Evolutionary conservation across 257 asterid genomes (phyloP).

Genomic region (Petrea volubilis): DNA sequence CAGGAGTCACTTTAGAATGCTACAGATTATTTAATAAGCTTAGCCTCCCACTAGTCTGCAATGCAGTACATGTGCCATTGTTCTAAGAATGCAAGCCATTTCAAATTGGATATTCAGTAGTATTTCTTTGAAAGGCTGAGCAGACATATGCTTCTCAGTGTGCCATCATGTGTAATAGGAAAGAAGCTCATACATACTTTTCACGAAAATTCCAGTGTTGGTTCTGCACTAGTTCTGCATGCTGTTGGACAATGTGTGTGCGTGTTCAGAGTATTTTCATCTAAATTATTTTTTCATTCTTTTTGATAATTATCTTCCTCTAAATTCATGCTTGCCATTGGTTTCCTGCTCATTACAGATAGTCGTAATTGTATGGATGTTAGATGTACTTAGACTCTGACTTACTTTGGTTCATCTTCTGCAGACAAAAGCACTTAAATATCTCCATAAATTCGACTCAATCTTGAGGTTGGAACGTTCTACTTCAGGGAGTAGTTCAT

Average conservation of each 20-base stretch:
- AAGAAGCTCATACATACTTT: background rate
- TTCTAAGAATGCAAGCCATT: background rate
- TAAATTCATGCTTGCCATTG: background rate
- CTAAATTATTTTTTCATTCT: no score
- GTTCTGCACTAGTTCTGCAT: background rate
- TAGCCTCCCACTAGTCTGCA: background rate
- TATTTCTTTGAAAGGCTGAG: no score
- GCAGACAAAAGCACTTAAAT: constrained; percentile 55
- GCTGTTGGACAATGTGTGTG: background rate
- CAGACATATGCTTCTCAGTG: no score
- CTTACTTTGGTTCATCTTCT: constrained; percentile 15
- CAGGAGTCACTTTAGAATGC: background rate
- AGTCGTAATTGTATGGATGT: background rate
- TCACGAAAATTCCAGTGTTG: background rate
- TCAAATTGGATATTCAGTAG: background rate
- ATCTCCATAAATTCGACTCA: constrained; percentile 57
- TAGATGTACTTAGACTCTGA: constrained; percentile 1
- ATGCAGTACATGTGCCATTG: background rate
- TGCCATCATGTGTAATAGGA: no score
- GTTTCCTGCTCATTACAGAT: background rate
- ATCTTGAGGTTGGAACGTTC: constrained; percentile 53
- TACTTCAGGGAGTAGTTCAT: constrained; percentile 40
- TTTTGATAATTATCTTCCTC: background rate
- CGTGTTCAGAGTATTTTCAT: no score
- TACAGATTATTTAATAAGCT: background rate